These are phyloP conservation scores for Pichia eremophila DNA, from an alignment of 805 yeast genomes.

Conservation along the genomic window DNA sequence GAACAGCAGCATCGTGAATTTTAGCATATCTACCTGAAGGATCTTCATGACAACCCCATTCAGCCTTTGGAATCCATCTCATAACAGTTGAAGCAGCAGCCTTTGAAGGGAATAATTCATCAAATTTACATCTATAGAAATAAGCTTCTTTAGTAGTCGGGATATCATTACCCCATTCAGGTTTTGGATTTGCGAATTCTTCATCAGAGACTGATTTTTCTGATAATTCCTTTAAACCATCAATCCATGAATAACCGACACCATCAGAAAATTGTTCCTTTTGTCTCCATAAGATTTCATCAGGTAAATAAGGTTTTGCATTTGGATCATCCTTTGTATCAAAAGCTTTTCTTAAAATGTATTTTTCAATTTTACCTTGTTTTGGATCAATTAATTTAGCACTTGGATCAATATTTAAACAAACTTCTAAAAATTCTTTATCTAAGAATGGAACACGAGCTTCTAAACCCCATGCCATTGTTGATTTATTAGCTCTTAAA, in stretches of 20 bases:
- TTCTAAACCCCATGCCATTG: slow-evolving; percentile 99
- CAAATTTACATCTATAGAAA: slow-evolving; percentile 97
- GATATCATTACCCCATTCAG: slow-evolving; percentile 91
- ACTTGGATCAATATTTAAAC: slow-evolving; percentile 90
- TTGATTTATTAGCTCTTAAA: slow-evolving; percentile 96
- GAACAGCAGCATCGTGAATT: slow-evolving; percentile 68
- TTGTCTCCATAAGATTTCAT: slow-evolving; percentile 98
- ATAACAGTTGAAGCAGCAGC: slow-evolving; percentile 94
- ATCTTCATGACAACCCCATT: slow-evolving; percentile 99
- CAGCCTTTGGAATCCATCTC: slow-evolving; percentile 99
- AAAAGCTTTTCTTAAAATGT: slow-evolving; percentile 94
- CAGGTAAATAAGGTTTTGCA: slow-evolving; percentile 82
- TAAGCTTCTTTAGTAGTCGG: slow-evolving; percentile 98
- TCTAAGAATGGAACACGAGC: slow-evolving; percentile 99
- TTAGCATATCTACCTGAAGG: slow-evolving; percentile 97
- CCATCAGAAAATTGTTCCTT: slow-evolving; percentile 99
- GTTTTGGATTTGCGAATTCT: slow-evolving; percentile 80
- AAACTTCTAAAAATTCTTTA: slow-evolving; percentile 78
- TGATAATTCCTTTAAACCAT: slow-evolving; percentile 92
- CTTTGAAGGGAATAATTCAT: slow-evolving; percentile 79
- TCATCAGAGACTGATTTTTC: slow-evolving; percentile 82
- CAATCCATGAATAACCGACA: slow-evolving; percentile 99
- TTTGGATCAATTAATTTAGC: slow-evolving; percentile 73
- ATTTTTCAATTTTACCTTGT: slow-evolving; percentile 85
- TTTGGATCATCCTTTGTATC: slow-evolving; percentile 81